Evolutionary conservation across 495 filamentous ascomycete genomes (phyloP).

Genomic region (Neurospora sp.): DNA sequence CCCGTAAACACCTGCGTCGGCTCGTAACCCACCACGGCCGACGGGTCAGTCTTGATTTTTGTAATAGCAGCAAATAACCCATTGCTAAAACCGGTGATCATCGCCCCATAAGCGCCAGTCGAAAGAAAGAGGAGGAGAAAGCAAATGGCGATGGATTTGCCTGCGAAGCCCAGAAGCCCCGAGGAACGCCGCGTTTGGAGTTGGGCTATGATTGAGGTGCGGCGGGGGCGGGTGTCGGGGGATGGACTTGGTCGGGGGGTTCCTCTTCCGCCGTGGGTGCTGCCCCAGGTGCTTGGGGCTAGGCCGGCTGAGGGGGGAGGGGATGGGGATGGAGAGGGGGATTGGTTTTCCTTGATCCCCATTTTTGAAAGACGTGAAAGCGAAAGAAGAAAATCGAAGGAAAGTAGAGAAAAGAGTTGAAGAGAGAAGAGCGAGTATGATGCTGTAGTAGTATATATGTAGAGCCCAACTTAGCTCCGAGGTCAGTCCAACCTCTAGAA

Average conservation of each 20-base stretch:
- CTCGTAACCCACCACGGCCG: neutral
- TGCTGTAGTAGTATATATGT: no score
- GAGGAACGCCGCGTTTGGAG: neutral
- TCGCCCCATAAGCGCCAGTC: neutral
- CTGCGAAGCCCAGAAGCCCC: neutral
- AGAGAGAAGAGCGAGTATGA: neutral
- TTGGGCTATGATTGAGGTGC: neutral
- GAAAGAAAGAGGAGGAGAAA: neutral
- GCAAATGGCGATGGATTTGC: neutral
- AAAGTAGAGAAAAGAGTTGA: neutral
- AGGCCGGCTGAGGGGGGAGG: neutral
- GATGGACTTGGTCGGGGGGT: neutral
- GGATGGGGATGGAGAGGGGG: neutral
- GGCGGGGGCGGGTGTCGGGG: neutral
- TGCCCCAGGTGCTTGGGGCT: neutral
- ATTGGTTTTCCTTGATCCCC: neutral
- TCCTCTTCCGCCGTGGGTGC: neutral
- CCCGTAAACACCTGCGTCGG: conserved; percentile 37
- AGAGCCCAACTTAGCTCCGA: neutral
- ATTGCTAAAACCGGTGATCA: neutral
- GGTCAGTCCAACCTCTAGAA: no score
- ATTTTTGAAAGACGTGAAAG: neutral
- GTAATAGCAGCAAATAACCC: neutral
- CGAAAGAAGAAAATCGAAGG: neutral
- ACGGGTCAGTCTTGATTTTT: neutral